Conservation (phyloP, 139 green algal genomes). For the Chlamydomonas sp. region DNA sequence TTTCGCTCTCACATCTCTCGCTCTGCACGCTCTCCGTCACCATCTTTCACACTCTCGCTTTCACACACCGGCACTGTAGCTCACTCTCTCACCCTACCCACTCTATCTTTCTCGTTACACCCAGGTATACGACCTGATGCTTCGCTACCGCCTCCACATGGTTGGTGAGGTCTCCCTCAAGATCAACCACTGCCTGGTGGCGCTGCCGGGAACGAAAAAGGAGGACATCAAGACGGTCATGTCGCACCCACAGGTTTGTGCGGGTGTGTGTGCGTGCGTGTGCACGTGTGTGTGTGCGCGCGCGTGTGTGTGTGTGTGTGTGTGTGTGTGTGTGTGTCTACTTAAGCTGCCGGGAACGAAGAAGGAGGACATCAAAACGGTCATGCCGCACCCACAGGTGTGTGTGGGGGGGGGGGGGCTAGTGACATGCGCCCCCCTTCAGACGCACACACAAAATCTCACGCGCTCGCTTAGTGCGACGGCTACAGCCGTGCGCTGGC, state of each 20-base stretch:
- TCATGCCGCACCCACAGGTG: too few species aligned
- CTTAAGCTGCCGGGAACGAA: background rate
- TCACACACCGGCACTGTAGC: too few species aligned
- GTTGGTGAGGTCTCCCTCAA: constrained; percentile 73
- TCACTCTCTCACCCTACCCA: too few species aligned
- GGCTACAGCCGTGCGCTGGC: background rate
- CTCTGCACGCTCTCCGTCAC: too few species aligned
- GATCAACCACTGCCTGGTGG: constrained; percentile 94
- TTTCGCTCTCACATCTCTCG: too few species aligned
- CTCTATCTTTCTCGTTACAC: too few species aligned
- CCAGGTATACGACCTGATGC: constrained; percentile 70
- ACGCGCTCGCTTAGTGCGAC: too few species aligned
- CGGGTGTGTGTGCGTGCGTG: background rate
- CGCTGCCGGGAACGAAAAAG: constrained; percentile 70
- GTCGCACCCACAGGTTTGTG: constrained; percentile 82
- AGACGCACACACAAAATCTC: too few species aligned
- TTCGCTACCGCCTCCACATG: constrained; percentile 75
- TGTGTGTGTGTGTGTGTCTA: background rate
- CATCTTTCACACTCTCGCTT: too few species aligned
- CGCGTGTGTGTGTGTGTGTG: background rate
- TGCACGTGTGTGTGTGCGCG: background rate
- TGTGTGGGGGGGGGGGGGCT: too few species aligned
- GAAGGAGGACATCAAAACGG: constrained; percentile 3
- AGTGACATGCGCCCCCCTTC: too few species aligned
- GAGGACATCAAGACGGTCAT: constrained; percentile 74